Evolutionary conservation across 805 yeast genomes (phyloP).

Genomic region (Spathaspora passalidarum): DNA sequence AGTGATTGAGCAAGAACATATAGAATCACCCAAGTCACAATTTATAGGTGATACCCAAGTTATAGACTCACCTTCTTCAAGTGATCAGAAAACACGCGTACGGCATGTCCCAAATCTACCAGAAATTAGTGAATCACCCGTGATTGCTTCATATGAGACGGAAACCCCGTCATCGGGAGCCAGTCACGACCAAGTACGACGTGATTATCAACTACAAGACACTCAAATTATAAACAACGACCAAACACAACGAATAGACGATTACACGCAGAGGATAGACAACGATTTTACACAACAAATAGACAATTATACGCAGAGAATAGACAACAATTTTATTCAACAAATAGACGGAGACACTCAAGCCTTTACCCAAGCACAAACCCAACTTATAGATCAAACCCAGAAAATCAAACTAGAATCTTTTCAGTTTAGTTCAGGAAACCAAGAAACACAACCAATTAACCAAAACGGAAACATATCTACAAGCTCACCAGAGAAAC

Average conservation of each 20-base stretch:
- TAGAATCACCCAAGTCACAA: background rate
- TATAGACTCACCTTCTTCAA: background rate
- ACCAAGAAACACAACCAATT: background rate
- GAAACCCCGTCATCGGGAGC: background rate
- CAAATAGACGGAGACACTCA: slow-evolving; percentile 5
- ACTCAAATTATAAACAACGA: slow-evolving; percentile 1
- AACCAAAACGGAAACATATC: too few relatives aligned
- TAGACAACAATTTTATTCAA: too few relatives aligned
- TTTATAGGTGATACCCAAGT: background rate
- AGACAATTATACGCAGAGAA: background rate
- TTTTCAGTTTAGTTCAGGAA: too few relatives aligned
- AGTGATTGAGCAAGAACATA: background rate
- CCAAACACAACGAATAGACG: background rate
- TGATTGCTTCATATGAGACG: background rate
- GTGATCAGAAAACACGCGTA: background rate
- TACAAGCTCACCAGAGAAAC: too few relatives aligned
- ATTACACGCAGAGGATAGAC: background rate
- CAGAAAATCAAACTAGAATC: background rate
- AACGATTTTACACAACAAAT: too few relatives aligned
- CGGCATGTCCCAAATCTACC: background rate
- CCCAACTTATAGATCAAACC: slow-evolving; percentile 3
- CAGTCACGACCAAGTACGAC: background rate
- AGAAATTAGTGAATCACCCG: background rate
- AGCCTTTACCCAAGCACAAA: slow-evolving; percentile 1
- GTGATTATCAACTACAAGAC: too few relatives aligned